Base-by-base conservation (phyloP, 192 early-diverging fungal genomes). In the Gonapodya sp. region DNA sequence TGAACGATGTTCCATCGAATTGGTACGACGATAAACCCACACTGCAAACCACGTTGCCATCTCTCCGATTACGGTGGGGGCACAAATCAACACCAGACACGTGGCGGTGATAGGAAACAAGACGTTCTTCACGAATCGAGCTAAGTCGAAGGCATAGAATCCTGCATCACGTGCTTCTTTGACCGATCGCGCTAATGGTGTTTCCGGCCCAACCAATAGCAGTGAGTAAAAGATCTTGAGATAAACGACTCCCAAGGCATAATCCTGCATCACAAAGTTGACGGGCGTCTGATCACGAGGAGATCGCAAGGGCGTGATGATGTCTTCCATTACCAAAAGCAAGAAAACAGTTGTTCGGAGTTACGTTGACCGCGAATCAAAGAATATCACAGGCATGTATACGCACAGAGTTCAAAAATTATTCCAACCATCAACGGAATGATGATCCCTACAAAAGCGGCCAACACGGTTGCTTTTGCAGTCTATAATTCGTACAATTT, bases 191-290 rank as follows among this genome's bases (percentile, higher is more conserved):
- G 16, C 18, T 46, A 1, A 35, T 2, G 75, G 34, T 78, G 87
- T 89, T 37, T 87, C 81, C 24, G 92, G 92, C 33, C 88, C 80
- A 75, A 85, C 81, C 36, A 85, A 81, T 0, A 90, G 64, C 31
- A 88, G 74, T 18, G 84, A 83, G 81, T 92, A 87, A 8, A 83
- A 35, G 36, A 94, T 89, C 79, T 91, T 93, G 85, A 92, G 87
- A 79, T 91, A 93, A 1, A 94, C 84, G 18, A 92, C 84, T 31
- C 94, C 94, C 36, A 90, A 80, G 0, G 92, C 88, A 92, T 93
- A 95, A 80, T 92, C 89, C 89, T 94, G 87, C 36, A 86, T 35
- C 30, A 86, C 35, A 75, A 86, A 83, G 73, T 36, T 35, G 78
- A 31, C 33, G 2, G 37, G 78, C 2, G 83, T 85, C 73, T 82